Percentiles rank a stretch among this genome's conserved stretches.
phyloP scores from a whole-genome alignment of 345 rosid species.

The Eucalyptus sp. region DNA sequence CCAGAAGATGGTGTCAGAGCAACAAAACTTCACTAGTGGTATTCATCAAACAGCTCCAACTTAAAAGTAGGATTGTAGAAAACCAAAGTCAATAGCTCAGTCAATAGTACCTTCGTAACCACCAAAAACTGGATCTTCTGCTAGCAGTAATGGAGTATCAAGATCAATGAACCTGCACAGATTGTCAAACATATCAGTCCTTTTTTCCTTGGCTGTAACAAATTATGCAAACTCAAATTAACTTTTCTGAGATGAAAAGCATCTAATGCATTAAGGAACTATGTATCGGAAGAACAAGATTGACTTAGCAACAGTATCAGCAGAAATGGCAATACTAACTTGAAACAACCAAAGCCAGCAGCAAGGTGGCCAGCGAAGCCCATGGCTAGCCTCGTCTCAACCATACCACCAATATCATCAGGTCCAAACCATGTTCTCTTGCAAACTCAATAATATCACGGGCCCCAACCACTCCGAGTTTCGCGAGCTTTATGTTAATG shows the following conservation, averaged over 20 bases:
- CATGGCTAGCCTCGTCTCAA: slow-evolving; percentile 87
- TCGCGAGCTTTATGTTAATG: slow-evolving; percentile 74
- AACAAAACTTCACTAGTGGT: neutral
- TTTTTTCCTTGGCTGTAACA: neutral
- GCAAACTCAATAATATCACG: slow-evolving; percentile 66
- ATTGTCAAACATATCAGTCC: neutral
- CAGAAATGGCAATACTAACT: slow-evolving; percentile 19
- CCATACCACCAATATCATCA: slow-evolving; percentile 96
- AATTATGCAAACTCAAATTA: neutral
- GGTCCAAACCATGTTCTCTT: slow-evolving; percentile 47
- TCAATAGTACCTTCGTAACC: slow-evolving; percentile 64
- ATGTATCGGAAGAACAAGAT: neutral
- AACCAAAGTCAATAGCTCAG: neutral
- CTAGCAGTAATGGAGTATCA: slow-evolving; percentile 79
- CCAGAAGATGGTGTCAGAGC: neutral
- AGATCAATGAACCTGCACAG: slow-evolving; percentile 58
- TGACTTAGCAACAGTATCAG: neutral
- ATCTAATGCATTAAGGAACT: neutral
- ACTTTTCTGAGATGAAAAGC: neutral
- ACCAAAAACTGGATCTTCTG: slow-evolving; percentile 77
- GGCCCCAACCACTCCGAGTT: slow-evolving; percentile 62
- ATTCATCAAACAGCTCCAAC: neutral
- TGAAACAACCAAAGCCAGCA: slow-evolving; percentile 82
- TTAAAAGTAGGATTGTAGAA: neutral
- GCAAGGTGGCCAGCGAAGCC: slow-evolving; percentile 92